Percentiles rank a stretch among this genome's conserved stretches.
Evolutionary conservation across 768 basidiomycete species (phyloP).

Genomic region (Tricholoma sp.): DNA sequence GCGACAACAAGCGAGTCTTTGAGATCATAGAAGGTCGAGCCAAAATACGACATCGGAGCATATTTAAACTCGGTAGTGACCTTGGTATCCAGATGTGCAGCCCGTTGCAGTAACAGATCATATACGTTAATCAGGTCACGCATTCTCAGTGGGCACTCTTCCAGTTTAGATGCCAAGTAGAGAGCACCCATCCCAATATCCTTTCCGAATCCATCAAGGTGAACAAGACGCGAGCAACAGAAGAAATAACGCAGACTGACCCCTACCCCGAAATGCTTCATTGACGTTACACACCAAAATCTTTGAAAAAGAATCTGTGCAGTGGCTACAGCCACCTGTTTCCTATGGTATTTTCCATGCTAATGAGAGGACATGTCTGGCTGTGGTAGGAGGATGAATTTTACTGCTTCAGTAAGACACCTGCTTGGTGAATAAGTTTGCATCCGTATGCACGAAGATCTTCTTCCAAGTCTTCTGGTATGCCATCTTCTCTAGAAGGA

Average conservation of each 20-base stretch:
- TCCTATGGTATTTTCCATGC: slow-evolving; percentile 39
- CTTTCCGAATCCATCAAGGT: slow-evolving; percentile 30
- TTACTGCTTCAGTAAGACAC: slow-evolving; percentile 85
- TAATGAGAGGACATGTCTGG: slow-evolving; percentile 4
- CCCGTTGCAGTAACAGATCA: slow-evolving; percentile 80
- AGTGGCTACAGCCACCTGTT: slow-evolving; percentile 95
- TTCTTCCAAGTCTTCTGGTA: slow-evolving; percentile 77
- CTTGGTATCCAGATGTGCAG: slow-evolving; percentile 41
- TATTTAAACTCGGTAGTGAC: slow-evolving; percentile 52
- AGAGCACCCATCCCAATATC: slow-evolving; percentile 88
- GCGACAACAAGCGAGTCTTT: slow-evolving; percentile 92
- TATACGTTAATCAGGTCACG: slow-evolving; percentile 94
- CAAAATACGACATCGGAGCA: slow-evolving; percentile 85
- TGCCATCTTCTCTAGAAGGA: slow-evolving; percentile 78
- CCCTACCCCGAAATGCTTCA: slow-evolving; percentile 92
- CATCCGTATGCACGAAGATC: slow-evolving; percentile 90
- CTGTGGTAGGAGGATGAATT: slow-evolving; percentile 17
- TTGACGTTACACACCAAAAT: slow-evolving; percentile 93
- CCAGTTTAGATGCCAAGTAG: slow-evolving; percentile 84
- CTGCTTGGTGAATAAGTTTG: slow-evolving; percentile 93
- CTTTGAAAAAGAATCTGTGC: slow-evolving; percentile 96
- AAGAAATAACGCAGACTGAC: slow-evolving; percentile 42
- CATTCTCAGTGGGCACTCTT: slow-evolving; percentile 88
- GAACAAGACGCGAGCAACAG: slow-evolving; percentile 1
- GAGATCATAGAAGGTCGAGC: slow-evolving; percentile 85